phyloP scores from a whole-genome alignment of 2,329 filamentous ascomycete species.

The Cytospora paraplurivora region DNA sequence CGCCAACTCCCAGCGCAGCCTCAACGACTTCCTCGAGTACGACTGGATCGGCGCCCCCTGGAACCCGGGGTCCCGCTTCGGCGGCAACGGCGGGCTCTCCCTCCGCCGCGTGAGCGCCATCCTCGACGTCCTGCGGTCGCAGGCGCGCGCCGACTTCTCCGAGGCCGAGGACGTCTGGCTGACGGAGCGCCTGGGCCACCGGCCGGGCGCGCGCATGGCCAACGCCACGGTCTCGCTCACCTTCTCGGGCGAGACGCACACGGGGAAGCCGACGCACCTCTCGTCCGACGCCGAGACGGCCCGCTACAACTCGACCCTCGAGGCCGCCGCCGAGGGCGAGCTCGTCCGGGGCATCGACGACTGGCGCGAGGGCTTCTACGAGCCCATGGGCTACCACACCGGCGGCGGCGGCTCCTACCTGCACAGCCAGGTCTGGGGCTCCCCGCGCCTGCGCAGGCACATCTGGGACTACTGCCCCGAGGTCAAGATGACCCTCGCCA shows the following conservation, averaged over 20 bases:
- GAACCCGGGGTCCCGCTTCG: slow-evolving; percentile 42
- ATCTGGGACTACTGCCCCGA: slow-evolving; percentile 61
- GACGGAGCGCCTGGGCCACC: slow-evolving; percentile 52
- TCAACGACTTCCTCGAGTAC: slow-evolving; percentile 55
- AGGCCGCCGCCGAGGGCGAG: slow-evolving; percentile 35
- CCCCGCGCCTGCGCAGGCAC: slow-evolving; percentile 44
- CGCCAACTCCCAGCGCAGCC: slow-evolving; percentile 49
- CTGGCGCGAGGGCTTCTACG: slow-evolving; percentile 41
- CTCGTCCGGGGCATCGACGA: slow-evolving; percentile 53
- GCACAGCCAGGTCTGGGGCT: slow-evolving; percentile 50
- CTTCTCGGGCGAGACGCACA: slow-evolving; percentile 30
- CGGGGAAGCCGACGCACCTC: slow-evolving; percentile 24
- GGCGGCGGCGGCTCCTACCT: slow-evolving; percentile 46
- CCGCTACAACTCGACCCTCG: slow-evolving; percentile 27
- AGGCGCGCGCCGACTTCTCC: slow-evolving; percentile 46
- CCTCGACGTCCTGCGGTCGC: slow-evolving; percentile 52
- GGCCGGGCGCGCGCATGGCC: slow-evolving; percentile 52
- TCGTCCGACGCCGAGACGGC: slow-evolving; percentile 26
- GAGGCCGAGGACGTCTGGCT: slow-evolving; percentile 62
- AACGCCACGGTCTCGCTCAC: slow-evolving; percentile 34
- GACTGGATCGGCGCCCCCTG: slow-evolving; percentile 56
- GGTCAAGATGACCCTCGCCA: slow-evolving; percentile 42
- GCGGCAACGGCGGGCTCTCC: slow-evolving; percentile 56
- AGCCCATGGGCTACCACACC: slow-evolving; percentile 58
- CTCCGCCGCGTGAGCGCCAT: slow-evolving; percentile 56